Conservation (phyloP, 345 rosid genomes). For the Eucalyptus cladocalyx region DNA sequence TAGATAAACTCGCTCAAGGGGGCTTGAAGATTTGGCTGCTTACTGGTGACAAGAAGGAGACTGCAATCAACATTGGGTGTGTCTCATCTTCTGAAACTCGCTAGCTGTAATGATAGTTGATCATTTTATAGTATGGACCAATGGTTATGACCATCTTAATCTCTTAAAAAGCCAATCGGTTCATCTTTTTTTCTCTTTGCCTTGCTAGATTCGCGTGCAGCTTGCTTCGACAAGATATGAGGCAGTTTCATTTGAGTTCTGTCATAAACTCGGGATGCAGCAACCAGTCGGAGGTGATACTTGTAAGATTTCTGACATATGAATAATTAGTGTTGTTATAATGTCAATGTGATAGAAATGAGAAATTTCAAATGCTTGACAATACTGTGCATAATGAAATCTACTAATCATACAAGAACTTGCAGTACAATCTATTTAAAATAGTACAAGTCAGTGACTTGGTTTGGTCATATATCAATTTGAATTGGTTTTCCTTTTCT, state of each 20-base stretch:
- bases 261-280: conserved; percentile 13
- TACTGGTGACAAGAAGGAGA: conserved; percentile 83
- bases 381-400: not conserved
- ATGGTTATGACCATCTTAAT: not conserved
- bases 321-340: not conserved
- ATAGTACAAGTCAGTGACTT: not conserved
- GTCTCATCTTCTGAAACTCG: not conserved
- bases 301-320: not conserved
- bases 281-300: conserved; percentile 8
- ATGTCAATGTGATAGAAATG: not conserved
- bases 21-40: conserved; percentile 81
- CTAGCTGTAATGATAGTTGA: not conserved
- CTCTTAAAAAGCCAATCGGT: not conserved
- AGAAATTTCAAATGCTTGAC: not conserved
- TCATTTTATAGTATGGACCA: too few species aligned
- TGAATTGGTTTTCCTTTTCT: not conserved
- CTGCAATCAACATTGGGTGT: conserved; percentile 79
- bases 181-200: not conserved
- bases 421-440: not conserved
- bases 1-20: conserved; percentile 85
- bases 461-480: not conserved
- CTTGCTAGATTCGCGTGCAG: conserved; percentile 67
- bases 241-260: conserved; percentile 24
- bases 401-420: not conserved
- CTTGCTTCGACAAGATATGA: conserved; percentile 72